Conservation (phyloP, 495 filamentous ascomycete species). For the Staphylotrichum tortipilum region DNA sequence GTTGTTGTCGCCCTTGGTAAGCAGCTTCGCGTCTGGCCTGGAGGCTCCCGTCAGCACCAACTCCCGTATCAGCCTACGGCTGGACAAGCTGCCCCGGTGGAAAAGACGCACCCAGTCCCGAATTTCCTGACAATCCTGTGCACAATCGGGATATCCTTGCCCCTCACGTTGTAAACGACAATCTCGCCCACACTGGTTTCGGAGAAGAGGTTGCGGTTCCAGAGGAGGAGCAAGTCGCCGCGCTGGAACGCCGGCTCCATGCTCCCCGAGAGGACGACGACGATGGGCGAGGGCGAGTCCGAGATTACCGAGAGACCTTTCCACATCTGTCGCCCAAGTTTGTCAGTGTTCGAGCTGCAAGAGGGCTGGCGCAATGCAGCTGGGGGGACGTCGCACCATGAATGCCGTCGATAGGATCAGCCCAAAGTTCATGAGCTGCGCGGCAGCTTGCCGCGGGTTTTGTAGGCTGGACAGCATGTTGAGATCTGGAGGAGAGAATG, state of each 20-base stretch:
- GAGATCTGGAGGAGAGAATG: constrained; percentile 24
- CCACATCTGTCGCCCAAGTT: constrained; percentile 53
- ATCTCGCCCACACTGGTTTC: constrained; percentile 76
- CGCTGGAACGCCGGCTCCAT: constrained; percentile 98
- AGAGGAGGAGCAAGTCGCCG: constrained; percentile 86
- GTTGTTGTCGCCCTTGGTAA: constrained; percentile 99
- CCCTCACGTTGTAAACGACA: constrained; percentile 88
- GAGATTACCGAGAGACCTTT: constrained; percentile 83
- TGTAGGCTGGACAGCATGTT: constrained; percentile 64
- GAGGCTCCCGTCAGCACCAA: not conserved
- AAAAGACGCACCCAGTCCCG: constrained; percentile 43
- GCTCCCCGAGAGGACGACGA: constrained; percentile 85
- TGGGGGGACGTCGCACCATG: constrained; percentile 47
- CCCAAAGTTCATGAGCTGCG: constrained; percentile 92
- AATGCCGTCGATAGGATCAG: constrained; percentile 91
- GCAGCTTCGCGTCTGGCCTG: constrained; percentile 47
- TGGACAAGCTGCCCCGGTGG: not conserved
- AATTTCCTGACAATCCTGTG: constrained; percentile 75
- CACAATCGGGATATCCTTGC: constrained; percentile 92
- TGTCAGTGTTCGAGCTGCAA: not conserved
- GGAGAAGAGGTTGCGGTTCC: constrained; percentile 69
- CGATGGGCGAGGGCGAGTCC: constrained; percentile 85
- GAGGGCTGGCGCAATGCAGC: not conserved
- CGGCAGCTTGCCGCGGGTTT: constrained; percentile 73
- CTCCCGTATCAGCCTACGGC: not conserved